Evolutionary conservation across 2,329 filamentous ascomycete genomes (phyloP), one percentile per base, ranked within the genome.

Genomic region (Septoria linicola): DNA sequence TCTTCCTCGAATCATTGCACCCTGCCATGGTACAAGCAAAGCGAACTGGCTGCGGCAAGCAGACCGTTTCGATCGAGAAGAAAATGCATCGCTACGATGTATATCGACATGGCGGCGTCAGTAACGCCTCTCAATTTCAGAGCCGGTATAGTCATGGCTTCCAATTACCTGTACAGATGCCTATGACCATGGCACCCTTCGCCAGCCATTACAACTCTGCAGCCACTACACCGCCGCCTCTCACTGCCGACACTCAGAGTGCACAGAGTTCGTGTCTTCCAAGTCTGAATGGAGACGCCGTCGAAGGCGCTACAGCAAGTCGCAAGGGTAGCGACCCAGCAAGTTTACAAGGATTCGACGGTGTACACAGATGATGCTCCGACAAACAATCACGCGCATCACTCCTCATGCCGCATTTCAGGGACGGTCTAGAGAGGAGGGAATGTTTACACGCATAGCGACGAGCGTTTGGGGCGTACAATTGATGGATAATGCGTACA

Each of bases 11-110:
- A 1, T 47, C 67, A 8, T 63, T 77, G 3, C 71, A 72, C 47
- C 72, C 74, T 8, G 74, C 76, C 49, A 68, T 77, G 37, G 63
- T 63, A 21, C 72, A 72, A 50, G 73, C 73, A 13, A 76, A 74
- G 62, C 65, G 66, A 41, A 63, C 63, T n/a, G 66, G 68, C 25
- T 63, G 62, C 51, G 68, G 68, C 59, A 77, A 77, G 62, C 74
- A 77, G 58, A 68, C 75, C 23, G 59, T 63, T 3, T 60, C 66
- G 63, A 73, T 77, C 41, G 75, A 77, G 56, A 75, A 75, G 65
- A 75, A 75, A 60, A 74, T 77, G 73, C 70, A 73, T 57, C 68
- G 70, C 35, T 71, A 70, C 51, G 67, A 70, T 36, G 13, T 34
- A 25, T 58, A 53, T 32, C 54, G 50, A 35, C 55, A 52, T 21